Base-by-base conservation (phyloP, 1,139 yeast species). In the Hyphopichia pseudoburtonii region DNA sequence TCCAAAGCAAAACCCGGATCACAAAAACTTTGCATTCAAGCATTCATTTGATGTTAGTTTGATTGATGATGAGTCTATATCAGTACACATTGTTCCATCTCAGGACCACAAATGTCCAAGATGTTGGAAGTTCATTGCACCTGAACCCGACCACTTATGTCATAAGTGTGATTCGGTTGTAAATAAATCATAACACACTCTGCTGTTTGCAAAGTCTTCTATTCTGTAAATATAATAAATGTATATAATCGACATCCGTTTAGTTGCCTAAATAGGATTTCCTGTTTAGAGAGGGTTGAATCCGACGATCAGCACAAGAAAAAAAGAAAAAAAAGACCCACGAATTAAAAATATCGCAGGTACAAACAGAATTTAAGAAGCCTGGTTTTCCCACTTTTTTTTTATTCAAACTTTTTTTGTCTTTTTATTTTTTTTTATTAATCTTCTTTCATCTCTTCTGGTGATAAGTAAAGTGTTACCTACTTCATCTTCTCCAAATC, bases 91-190 rank as follows among this genome's bases (percentile, higher is more conserved):
- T 5, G 56, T 63, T 8, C 71, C 70, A 4, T 75, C 88, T 0
- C 45, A 60, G 0, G 54, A 63, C 4, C 62, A 64, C 36, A 88
- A 88, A 52, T 92, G 98, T 57, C 95, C 96, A 2, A 74, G 98
- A 54, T 92, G 98, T 60, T 92, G 98, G 98, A 87, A 87, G 52
- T 81, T 64, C 52, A 76, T 77, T 12, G 70, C 95, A 0, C 57
- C 56, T 0, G 51, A 46, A 1, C 80, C 73, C 32, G 80, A 78
- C 12, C 54, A 56, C 2, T 66, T 90, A 23, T 92, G 98, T 57
- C 41, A 42, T 0, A 76, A 94, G 48, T 90, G 97, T 62, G 78
- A 74, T 8, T 36, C 45, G 0, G 72, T 64, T 15, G 53, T 54
- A 18, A 36, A 42, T 16, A 28, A 25, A 14, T 35, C 28, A 23